Evolutionary conservation across 768 basidiomycete species (phyloP), one percentile per base, ranked within the genome.

Genomic region (Mycena haematopus): DNA sequence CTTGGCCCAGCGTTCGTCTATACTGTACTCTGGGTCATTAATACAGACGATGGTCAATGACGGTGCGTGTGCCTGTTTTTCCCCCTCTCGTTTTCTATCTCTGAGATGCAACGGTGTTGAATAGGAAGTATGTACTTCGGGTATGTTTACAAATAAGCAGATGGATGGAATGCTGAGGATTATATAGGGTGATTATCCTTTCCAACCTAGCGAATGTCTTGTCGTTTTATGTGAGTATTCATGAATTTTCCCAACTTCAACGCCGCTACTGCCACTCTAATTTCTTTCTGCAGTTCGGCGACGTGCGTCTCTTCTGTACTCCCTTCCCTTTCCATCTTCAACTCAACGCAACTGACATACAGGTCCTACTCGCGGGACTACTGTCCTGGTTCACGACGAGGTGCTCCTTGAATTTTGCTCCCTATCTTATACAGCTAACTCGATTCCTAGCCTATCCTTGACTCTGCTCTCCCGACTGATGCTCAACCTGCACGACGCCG

Each of bases 71-170:
- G 17, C 8, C 27, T 19, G 47, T 2, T 24, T n/a, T 8, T 27
- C 19, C 27, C 24, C n/a, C 19, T 15, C 10, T 14, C 25, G 22
- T 13, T 44, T 17, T 6, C 21, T 10, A n/a, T 31, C 29, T n/a
- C 2, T 7, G 27, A 3, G 1, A 11, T 31, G 19, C 29, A 25
- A 31, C n/a, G 13, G 6, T 8, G 27, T 7, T 50, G 15, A n/a
- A 21, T 24, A 50, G 47, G 47, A 27, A 50, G 47, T 24, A 31
- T 50, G 47, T 50, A 50, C n/a, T 50, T 50, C 9, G 47, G 47
- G 47, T 50, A 19, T 8, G 47, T 31, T 31, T 31, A 8, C 14
- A 42, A 6, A 6, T 25, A 24, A 50, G 47, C 27, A 9, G 47
- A 31, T 4, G 9, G 9, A 31, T 31, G 7, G 27, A 3, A 8